A percentile compares a stretch with the other conserved stretches of the same genome.
phyloP scores from a whole-genome alignment of 2,329 filamentous ascomycete species.

The Colletotrichum sp. region DNA sequence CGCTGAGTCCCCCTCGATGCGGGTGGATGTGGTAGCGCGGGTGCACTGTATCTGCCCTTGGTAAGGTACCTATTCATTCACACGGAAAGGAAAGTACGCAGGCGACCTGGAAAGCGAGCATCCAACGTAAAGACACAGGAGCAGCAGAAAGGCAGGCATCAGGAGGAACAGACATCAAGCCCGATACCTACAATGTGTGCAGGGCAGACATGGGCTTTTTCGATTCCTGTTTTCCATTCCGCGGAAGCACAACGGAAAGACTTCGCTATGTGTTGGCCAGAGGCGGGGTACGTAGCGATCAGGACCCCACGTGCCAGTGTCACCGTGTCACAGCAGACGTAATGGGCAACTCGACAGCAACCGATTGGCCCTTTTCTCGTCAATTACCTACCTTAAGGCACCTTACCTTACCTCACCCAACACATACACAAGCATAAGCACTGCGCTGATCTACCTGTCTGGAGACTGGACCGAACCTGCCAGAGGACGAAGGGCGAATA shows the following conservation, averaged over 20 bases:
- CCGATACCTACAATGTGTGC: not conserved
- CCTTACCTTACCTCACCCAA: not conserved
- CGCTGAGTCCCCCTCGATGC: not conserved
- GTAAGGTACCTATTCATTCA: not conserved
- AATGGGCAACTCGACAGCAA: not conserved
- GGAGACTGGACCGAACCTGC: not conserved
- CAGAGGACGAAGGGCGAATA: not conserved
- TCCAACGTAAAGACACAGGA: not conserved
- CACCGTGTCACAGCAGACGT: conserved; percentile 3
- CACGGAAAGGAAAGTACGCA: not conserved
- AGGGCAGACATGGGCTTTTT: not conserved
- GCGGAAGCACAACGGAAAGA: not conserved
- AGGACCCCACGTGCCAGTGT: conserved; percentile 1
- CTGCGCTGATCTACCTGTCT: not conserved
- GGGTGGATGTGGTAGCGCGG: not conserved
- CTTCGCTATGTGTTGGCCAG: not conserved
- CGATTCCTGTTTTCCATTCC: not conserved
- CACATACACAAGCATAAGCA: not conserved
- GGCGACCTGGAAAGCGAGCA: no score
- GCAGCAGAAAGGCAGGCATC: not conserved
- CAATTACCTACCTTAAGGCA: not conserved
- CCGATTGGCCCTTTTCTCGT: not conserved
- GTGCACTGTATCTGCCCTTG: not conserved
- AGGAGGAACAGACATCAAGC: not conserved
- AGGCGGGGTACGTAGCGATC: not conserved